Base-by-base conservation (phyloP, 2,329 filamentous ascomycete genomes). In the Cladosporium sp. region DNA sequence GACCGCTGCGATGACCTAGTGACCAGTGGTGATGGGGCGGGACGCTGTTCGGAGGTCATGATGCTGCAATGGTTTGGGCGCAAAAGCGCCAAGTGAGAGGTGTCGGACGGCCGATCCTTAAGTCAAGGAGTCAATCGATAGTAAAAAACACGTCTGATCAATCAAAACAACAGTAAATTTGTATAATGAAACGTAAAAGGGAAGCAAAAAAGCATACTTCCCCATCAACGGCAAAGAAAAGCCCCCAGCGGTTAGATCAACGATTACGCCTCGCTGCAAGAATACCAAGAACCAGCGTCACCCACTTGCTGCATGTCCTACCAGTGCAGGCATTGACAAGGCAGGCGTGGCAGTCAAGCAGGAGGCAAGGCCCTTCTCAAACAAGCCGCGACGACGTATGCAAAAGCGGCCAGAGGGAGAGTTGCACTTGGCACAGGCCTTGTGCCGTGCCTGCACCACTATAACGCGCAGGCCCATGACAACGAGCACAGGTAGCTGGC, bases 11-110 rank as follows among this genome's bases (percentile, higher is more conserved):
- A 13, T n/a, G 37, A 19, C 18, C 18, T 20, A 7, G 24, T 20
- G 12, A 24, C 17, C 17, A 48, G 36, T 9, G 44, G 44, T 32
- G 44, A 40, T 7, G 44, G 36, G 12, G 36, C 44, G 11, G 44
- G 44, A 7, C 44, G 44, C n/a, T 40, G 17, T 12, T 41, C 37
- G 7, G 44, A 41, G 17, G 44, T 11, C 44, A 48, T 48, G 37
- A 7, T 22, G 43, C 37, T 20, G 44, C 17, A 40, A 24, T 6
- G 22, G 11, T 32, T 22, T 20, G 43, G 20, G 34, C 43, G 22
- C 43, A 19, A 27, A 9, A 27, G 22, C 22, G 22, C 15, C 36
- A n/a, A 17, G 41, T 34, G 41, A 17, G 41, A 32, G 41, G 24
- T 7, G 2, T n/a, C 15, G 7, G 40, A 22, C 7, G 17, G 30